phyloP scores from a whole-genome alignment of 495 filamentous ascomycete species.

The Aspergillus wentii region DNA sequence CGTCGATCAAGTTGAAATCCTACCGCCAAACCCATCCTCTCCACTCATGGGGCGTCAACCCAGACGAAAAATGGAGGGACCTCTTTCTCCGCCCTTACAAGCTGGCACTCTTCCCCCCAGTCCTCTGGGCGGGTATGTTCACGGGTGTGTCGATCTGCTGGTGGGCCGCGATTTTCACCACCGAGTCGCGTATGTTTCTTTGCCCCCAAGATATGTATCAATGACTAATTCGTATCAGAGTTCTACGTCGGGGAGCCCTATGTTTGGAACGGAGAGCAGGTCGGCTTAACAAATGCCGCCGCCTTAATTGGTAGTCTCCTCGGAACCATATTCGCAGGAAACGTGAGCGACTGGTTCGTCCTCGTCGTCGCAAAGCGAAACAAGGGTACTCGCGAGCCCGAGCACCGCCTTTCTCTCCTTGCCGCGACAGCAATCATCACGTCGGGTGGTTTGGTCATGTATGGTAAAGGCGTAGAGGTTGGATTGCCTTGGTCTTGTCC shows the following conservation, averaged over 20 bases:
- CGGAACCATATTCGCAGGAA: slow-evolving; percentile 4
- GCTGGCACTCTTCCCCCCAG: neutral
- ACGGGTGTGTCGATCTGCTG: slow-evolving; percentile 4
- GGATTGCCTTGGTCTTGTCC: slow-evolving; percentile 1
- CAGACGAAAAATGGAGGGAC: neutral
- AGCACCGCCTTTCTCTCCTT: slow-evolving; percentile 4
- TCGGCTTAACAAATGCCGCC: slow-evolving; percentile 4
- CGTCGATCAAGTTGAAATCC: neutral
- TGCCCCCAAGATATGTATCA: too few relatives aligned
- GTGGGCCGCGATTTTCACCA: too few relatives aligned
- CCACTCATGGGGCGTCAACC: neutral
- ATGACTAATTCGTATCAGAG: neutral
- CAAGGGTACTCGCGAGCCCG: slow-evolving; percentile 11
- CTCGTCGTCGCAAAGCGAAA: slow-evolving; percentile 3
- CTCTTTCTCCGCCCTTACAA: slow-evolving; percentile 1
- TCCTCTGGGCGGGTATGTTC: neutral
- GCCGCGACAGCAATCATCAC: slow-evolving; percentile 1
- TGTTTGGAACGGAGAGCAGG: slow-evolving; percentile 2
- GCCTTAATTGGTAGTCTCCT: slow-evolving; percentile 6
- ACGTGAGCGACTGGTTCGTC: slow-evolving; percentile 4
- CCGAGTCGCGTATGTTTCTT: too few relatives aligned
- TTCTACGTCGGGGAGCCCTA: slow-evolving; percentile 8
- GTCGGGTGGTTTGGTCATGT: slow-evolving; percentile 4
- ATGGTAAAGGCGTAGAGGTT: slow-evolving; percentile 1
- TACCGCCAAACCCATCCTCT: slow-evolving; percentile 2